Conservation (phyloP, 2,329 filamentous ascomycete genomes). For the Penicillium janthinellum region DNA sequence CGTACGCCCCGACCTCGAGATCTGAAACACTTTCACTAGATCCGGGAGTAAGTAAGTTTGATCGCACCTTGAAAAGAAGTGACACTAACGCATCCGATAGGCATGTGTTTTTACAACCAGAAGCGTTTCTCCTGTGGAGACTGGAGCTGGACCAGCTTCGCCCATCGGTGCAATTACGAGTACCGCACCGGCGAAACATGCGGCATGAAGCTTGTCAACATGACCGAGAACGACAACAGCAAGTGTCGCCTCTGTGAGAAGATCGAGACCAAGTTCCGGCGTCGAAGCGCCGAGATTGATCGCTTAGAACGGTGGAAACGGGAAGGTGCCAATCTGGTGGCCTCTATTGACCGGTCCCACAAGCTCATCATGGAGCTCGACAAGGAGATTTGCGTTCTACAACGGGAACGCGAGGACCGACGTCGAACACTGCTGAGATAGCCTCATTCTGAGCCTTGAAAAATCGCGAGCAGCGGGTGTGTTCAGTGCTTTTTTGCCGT, state of each 20-base stretch:
- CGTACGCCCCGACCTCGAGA: conserved; percentile 20
- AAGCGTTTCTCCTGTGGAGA: conserved; percentile 82
- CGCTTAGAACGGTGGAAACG: conserved; percentile 76
- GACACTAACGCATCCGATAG: conserved; percentile 42
- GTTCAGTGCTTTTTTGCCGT: conserved; percentile 22
- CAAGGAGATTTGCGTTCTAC: conserved; percentile 67
- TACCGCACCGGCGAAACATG: conserved; percentile 96
- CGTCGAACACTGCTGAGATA: conserved; percentile 33
- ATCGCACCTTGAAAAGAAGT: conserved; percentile 22
- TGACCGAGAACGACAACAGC: conserved; percentile 63
- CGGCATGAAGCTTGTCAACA: conserved; percentile 85
- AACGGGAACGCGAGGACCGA: conserved; percentile 55
- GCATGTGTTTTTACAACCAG: conserved; percentile 96
- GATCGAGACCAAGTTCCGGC: conserved; percentile 80
- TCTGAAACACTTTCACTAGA: conserved; percentile 38
- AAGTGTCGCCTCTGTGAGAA: conserved; percentile 86
- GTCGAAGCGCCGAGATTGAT: conserved; percentile 71
- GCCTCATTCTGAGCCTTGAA: conserved; percentile 10
- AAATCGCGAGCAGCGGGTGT: conserved; percentile 18
- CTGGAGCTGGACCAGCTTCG: conserved; percentile 94
- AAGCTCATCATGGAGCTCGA: conserved; percentile 73
- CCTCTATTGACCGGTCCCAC: conserved; percentile 66
- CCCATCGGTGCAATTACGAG: conserved; percentile 89
- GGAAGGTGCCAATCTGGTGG: conserved; percentile 64
- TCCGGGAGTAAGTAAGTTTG: conserved; percentile 37